Conservation (phyloP, 192 early-diverging fungal species). For the Coemansia sp. region DNA sequence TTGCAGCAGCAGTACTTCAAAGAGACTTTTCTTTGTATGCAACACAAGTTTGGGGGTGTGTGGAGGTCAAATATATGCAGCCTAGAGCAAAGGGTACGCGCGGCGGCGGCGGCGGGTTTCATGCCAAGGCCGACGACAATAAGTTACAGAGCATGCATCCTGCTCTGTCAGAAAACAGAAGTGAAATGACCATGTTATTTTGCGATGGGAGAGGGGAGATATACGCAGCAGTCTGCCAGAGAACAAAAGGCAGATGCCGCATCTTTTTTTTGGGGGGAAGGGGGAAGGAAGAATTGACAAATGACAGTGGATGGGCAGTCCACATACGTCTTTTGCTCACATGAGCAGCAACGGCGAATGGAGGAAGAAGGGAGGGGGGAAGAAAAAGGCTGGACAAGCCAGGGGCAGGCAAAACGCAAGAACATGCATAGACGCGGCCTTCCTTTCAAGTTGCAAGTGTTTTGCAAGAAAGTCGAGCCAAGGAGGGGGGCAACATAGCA, state of each 20-base stretch:
- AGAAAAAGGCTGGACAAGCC: not conserved
- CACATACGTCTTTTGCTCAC: not conserved
- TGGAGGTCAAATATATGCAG: constrained; percentile 36
- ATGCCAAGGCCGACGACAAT: too few species aligned
- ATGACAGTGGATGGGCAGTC: constrained; percentile 7
- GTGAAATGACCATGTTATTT: not conserved
- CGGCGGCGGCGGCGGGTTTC: not conserved
- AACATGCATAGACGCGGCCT: not conserved
- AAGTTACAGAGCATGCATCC: not conserved
- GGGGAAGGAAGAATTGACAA: not conserved
- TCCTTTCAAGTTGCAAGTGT: too few species aligned
- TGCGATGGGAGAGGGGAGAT: too few species aligned
- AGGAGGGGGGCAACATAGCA: not conserved
- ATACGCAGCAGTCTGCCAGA: too few species aligned
- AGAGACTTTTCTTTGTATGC: not conserved
- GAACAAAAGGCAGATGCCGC: not conserved
- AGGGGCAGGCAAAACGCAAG: not conserved
- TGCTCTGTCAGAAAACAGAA: not conserved
- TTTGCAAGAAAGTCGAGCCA: not conserved
- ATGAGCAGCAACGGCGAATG: not conserved
- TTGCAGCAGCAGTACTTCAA: not conserved
- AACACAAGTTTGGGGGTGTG: constrained; percentile 6
- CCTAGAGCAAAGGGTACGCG: not conserved
- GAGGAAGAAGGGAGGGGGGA: too few species aligned
- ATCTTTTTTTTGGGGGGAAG: not conserved